Base-by-base conservation (phyloP, 108 stramenopile species). In the Epithemia pelagica region DNA sequence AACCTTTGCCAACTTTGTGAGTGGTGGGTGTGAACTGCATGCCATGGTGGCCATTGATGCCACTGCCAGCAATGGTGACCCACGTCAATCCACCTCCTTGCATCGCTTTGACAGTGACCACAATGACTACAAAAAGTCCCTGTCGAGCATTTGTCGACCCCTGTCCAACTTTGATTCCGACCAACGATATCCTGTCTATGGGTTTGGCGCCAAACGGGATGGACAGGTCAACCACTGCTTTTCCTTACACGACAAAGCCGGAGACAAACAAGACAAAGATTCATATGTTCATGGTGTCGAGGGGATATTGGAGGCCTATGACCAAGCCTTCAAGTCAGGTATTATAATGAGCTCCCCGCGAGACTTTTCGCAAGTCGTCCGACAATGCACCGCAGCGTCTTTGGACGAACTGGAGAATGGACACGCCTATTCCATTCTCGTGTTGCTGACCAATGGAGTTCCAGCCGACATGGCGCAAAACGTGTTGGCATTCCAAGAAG, bases 171-270 rank as follows among this genome's bases (percentile, higher is more conserved):
- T 83, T 68, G 90, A 91, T 74, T 73, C 62, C 1, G 83, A 91
- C 74, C 80, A 87, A 54, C 67, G 59, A 52, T 90, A 88, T 52
- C 90, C 88, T 37, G 88, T 96, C 0, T 86, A 54, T 52, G 96
- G 96, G 5, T 96, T 96, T 71, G 96, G 96, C 20, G 94, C 91
- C 32, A 94, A 94, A 78, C 78, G 86, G 62, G 80, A 77, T 65
- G 88, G 88, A 7, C 77, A 80, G 30, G 80, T 88, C 1, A 55
- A 76, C 2, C 90, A 91, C 64, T 85, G 81, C 61, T 91, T 91
- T 65, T 82, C 80, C 52, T 81, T 82, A 52, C 85, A 87, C 25
- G 24, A 26, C 28, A 20, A 52, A 52, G 52, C 52, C 15, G n/a
- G n/a, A n/a, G n/a, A n/a, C n/a, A n/a, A n/a, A n/a, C n/a, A n/a